Evolutionary conservation across 495 filamentous ascomycete species (phyloP), one percentile per base, ranked within the genome.

Genomic region (Neurospora sp.): DNA sequence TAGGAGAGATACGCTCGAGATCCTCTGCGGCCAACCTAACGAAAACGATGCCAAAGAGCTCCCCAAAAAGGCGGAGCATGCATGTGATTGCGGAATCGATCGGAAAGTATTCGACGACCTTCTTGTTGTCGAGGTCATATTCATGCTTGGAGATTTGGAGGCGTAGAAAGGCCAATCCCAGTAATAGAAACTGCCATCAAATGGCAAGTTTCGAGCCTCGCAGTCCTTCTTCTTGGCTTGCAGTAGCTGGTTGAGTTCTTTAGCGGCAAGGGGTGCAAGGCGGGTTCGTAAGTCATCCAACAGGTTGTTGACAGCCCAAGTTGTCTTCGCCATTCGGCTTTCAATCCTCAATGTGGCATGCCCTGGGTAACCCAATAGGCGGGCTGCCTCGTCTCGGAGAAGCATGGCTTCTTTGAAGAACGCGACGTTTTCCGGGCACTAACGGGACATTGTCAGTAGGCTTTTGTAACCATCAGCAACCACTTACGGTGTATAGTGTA

Each of bases 241-340:
- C 70, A 90, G 85, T 45, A 98, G 84, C 69, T 89, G 88, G 40
- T 89, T 82, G 70, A 91, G 89, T 82, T 99, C 96, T 79, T 91
- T 89, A 77, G 85, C 80, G 19, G 95, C 96, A 34, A 94, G 95
- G 19, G 91, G 87, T 2, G 90, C 87, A 70, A 99, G 84, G 59
- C 92, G 88, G 13, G 83, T 82, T 72, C 93, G 90, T 76, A 99
- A 84, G 81, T 97, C 95, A 8, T 86, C 89, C 24, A 99, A 81
- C 82, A 99, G 98, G 71, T 89, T 88, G 77, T 94, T 84, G 0
- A 99, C 96, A 0, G 91, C 93, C 83, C 93, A 89, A 0, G 94
- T 90, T 1, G 89, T 92, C 86, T 98, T 98, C 72, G 94, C 94
- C 96, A 99, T 99, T 88, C 97, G 98, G 73, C 96, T 92, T 81